A percentile compares a stretch with the other conserved stretches of the same genome.
These are phyloP conservation scores for Prasinococcaceae sp. DNA, from an alignment of 139 green algal species.

Conservation along the genomic window DNA sequence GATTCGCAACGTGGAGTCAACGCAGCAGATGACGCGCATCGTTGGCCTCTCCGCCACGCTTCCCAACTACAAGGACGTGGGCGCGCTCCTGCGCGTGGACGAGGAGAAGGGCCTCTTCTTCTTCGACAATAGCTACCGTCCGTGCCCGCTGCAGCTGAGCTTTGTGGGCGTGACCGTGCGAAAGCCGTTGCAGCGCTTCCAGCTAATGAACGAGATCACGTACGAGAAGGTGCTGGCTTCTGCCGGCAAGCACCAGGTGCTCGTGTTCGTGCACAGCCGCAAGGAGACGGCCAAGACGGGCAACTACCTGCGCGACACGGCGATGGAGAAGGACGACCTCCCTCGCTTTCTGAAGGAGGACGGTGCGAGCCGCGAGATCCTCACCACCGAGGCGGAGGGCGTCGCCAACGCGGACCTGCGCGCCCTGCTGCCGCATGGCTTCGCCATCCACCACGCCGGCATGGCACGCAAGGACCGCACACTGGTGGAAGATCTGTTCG, in stretches of 20 bases:
- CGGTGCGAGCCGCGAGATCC: slow-evolving; percentile 67
- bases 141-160: slow-evolving; percentile 87
- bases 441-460: slow-evolving; percentile 93
- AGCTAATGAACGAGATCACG: slow-evolving; percentile 77
- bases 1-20: slow-evolving; percentile 77
- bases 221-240: slow-evolving; percentile 91
- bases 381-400: slow-evolving; percentile 71
- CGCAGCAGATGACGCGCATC: slow-evolving; percentile 83
- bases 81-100: slow-evolving; percentile 81
- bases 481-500: slow-evolving; percentile 95
- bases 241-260: slow-evolving; percentile 83
- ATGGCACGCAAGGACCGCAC: slow-evolving; percentile 81
- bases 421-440: slow-evolving; percentile 87
- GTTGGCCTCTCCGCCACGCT: slow-evolving; percentile 91
- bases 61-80: slow-evolving; percentile 94
- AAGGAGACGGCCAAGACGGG: slow-evolving; percentile 97
- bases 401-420: slow-evolving; percentile 67
- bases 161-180: slow-evolving; percentile 90
- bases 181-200: slow-evolving; percentile 97
- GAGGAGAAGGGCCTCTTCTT: slow-evolving; percentile 80
- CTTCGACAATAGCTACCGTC: slow-evolving; percentile 84
- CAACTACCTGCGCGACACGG: slow-evolving; percentile 25
- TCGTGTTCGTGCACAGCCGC: slow-evolving; percentile 94
- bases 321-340: slow-evolving; percentile 26
- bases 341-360: slow-evolving; percentile 68